These are phyloP conservation scores for Fraxinus xanthoxyloides DNA, from an alignment of 305 asterid genomes.

Conservation along the genomic window DNA sequence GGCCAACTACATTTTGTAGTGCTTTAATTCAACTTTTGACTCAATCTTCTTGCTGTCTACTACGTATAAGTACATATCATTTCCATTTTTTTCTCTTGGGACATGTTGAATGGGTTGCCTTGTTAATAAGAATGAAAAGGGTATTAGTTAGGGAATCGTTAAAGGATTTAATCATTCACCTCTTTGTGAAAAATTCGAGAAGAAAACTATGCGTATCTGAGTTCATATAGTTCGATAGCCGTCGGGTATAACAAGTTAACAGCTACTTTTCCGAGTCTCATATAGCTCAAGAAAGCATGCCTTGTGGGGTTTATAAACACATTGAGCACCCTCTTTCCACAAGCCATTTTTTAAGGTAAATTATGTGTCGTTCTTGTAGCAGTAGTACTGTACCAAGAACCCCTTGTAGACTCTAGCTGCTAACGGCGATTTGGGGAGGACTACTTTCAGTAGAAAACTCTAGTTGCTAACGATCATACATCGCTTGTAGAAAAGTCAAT, in stretches of 20 bases:
- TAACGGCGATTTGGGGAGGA: background rate
- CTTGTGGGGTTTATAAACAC: background rate
- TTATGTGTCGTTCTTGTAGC: background rate
- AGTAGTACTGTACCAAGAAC: background rate
- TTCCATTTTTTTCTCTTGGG: background rate
- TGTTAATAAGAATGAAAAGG: background rate
- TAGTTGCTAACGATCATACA: background rate
- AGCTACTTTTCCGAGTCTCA: background rate
- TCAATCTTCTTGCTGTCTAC: background rate
- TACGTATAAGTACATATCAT: background rate
- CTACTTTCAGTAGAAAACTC: background rate
- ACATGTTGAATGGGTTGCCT: background rate
- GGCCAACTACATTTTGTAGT: background rate
- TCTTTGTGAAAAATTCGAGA: background rate
- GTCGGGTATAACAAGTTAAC: background rate
- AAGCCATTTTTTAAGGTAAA: background rate
- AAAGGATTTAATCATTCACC: background rate
- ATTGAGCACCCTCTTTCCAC: background rate
- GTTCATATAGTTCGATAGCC: background rate
- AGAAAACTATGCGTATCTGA: background rate
- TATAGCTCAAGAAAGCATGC: background rate
- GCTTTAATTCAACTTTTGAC: background rate
- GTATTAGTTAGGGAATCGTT: background rate
- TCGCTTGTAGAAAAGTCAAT: background rate
- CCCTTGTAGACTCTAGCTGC: background rate